phyloP scores from a whole-genome alignment of 805 yeast species.

The Saccharomycopsis lassenensis region DNA sequence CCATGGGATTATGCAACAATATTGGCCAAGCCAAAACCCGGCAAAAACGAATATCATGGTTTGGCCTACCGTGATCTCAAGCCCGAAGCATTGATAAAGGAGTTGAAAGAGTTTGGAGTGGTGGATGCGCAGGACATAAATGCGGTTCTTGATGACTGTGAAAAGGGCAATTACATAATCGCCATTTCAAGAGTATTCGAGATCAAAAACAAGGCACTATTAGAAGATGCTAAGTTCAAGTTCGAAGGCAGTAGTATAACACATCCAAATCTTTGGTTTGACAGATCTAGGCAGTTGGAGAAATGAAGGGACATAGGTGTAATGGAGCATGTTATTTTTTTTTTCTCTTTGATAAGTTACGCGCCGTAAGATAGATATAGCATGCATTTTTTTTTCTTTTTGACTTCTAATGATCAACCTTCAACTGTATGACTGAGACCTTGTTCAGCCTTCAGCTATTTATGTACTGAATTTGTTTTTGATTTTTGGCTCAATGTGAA shows the following conservation, averaged over 20 bases:
- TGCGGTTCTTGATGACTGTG: conserved; percentile 56
- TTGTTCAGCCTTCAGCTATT: too few relatives aligned
- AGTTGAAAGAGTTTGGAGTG: conserved; percentile 50
- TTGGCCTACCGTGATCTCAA: conserved; percentile 82
- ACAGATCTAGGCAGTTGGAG: conserved; percentile 54
- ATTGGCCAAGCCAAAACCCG: conserved; percentile 58
- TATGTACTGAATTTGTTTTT: too few relatives aligned
- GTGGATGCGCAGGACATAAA: conserved; percentile 38
- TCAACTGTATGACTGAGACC: too few relatives aligned
- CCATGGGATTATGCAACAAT: conserved; percentile 83
- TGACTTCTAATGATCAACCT: too few relatives aligned
- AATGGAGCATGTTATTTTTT: too few relatives aligned
- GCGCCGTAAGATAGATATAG: too few relatives aligned
- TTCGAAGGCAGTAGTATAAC: conserved; percentile 52
- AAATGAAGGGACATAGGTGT: too few relatives aligned
- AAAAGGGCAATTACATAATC: conserved; percentile 59
- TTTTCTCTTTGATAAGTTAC: too few relatives aligned
- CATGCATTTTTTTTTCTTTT: too few relatives aligned
- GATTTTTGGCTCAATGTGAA: too few relatives aligned
- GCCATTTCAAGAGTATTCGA: conserved; percentile 92
- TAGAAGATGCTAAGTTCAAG: conserved; percentile 25
- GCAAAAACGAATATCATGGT: conserved; percentile 68
- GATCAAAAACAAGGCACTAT: conserved; percentile 43
- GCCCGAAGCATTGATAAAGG: conserved; percentile 46
- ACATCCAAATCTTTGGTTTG: conserved; percentile 86